Base-by-base conservation (phyloP, 2,329 filamentous ascomycete species). In the Tolypocladium amazonense region DNA sequence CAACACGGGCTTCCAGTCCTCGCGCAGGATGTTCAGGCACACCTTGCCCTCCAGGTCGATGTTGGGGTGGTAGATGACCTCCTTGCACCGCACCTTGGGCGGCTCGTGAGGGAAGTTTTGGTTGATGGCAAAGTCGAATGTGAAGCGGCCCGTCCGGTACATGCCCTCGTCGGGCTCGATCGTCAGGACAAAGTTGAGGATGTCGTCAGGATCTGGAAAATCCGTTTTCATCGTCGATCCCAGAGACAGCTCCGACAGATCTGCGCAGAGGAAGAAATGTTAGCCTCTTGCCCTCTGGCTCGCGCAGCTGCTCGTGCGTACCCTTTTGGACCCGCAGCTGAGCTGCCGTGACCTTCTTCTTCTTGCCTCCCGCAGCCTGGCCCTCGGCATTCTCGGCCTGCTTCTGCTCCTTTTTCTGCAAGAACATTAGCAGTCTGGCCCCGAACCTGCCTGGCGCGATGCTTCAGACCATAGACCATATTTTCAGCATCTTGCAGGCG, bases 51-150 rank as follows among this genome's bases (percentile, higher is more conserved):
- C 91, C 47, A 96, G 82, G 71, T 99, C 94, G 72, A 99, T 99
- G 75, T 99, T 99, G 7, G 94, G 94, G 73, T 99, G 94, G 78
- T 99, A 99, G 69, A 99, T 97, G 81, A 96, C 97, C 77, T 99
- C 90, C 67, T 87, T 89, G 78, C 94, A 97, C 71, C 90, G 94
- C 67, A 99, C 94, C 77, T 97, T 97, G 25, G 94, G 94, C 63
- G 94, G 92, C 73, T 97, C 92, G 77, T 97, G 94, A 0, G 94
- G 94, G 76, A 96, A 99, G 78, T 89, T 94, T 71, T 93, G 89
- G 75, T 90, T 92, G 78, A 99, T 96, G 64, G 85, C 84, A 76
- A 99, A 97, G 65, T 84, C 88, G 75, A 99, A 99, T 62, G 87
- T 86, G 77, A 97, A 99, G 61, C 81, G 80, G 60, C 93, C 93